Base-by-base conservation (phyloP, 192 early-diverging fungal species). In the Backusella sp. region DNA sequence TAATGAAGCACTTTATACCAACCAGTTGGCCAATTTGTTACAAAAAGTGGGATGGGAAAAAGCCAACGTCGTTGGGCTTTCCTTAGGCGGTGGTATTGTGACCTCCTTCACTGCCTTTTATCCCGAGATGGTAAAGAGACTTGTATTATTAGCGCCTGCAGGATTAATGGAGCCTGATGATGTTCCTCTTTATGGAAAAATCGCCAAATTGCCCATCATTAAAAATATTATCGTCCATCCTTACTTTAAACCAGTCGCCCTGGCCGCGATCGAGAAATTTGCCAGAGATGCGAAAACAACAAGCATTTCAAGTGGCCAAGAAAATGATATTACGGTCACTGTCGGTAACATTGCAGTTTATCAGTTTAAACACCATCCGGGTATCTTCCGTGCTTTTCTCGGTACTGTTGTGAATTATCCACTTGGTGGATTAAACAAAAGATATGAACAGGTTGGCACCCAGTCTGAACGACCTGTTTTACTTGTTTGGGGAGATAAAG, bases 71-170 rank as follows among this genome's bases (percentile, higher is more conserved):
- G 74, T 86, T 39, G 88, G 88, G 19, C 70, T 84, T 28, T 83
- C 79, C 0, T 62, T 86, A 7, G 86, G 88, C 66, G 88, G 79
- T 28, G 88, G 81, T 32, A 84, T 89, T 53, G 77, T 83, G 15
- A 77, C 85, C 3, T 73, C 77, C 6, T 89, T 83, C 72, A 83
- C 82, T 26, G 66, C 75, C 19, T 68, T 53, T 41, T 83, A 78
- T 21, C 86, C 86, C 1, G 80, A 85, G 32, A 53, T 83, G 36
- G 83, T 89, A 7, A 75, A 82, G 12, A 78, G 73, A 11, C 71
- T 89, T 8, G 75, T 81, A 1, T 76, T 89, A 0, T 52, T 86
- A 34, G 81, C 80, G 4, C 88, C 88, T 30, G 84, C 86, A 4
- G 88, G 88, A 11, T 66, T 89, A 1, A 84, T 86, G 82, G 19